phyloP scores from a whole-genome alignment of 192 early-diverging fungal species.

The Backusella luteola region DNA sequence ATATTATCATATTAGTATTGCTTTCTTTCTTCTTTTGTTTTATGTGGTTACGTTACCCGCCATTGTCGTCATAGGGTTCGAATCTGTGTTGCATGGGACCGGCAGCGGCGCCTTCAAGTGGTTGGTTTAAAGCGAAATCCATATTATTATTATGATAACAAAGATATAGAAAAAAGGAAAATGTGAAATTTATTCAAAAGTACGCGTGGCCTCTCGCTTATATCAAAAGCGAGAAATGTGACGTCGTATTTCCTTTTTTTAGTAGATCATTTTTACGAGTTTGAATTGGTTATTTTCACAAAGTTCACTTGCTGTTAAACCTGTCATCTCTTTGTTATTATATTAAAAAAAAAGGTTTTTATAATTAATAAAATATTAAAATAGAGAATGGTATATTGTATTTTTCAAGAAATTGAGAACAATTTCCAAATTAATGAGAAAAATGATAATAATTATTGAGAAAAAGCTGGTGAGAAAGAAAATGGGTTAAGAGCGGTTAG shows the following conservation, averaged over 20 bases:
- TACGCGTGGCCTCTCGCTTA: neutral
- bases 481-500: no score
- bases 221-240: neutral
- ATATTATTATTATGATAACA: neutral
- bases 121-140: constrained; percentile 13
- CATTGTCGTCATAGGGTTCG: constrained; percentile 91
- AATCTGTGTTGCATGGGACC: constrained; percentile 69
- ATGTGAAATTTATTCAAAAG: neutral
- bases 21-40: no score
- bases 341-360: no score
- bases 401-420: no score
- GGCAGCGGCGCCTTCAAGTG: constrained; percentile 1
- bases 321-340: no score
- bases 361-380: no score
- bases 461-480: no score
- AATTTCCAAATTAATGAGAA: no score
- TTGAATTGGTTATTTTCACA: neutral
- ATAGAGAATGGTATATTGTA: no score
- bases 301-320: neutral
- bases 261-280: neutral
- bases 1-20: no score
- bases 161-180: neutral
- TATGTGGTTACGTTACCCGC: constrained; percentile 40
- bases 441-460: no score
- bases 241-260: neutral